These are phyloP conservation scores for Wallacemonas sp. DNA, from an alignment of 208 protist genomes.

Conservation along the genomic window DNA sequence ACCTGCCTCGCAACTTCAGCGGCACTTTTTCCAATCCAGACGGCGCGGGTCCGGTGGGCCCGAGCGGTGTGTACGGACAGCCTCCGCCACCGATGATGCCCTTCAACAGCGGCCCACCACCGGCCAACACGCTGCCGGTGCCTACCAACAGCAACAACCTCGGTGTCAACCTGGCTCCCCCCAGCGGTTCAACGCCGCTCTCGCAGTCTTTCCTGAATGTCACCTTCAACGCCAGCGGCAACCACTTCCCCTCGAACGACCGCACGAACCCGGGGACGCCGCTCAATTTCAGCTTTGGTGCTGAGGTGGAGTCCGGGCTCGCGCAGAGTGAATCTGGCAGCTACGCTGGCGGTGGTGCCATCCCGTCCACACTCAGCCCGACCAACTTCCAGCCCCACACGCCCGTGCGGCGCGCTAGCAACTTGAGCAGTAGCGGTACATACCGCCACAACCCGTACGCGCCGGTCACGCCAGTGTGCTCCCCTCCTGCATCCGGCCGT, in stretches of 20 bases:
- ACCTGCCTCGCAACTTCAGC: background rate
- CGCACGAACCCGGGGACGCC: constrained; percentile 31
- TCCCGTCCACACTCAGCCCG: constrained; percentile 1
- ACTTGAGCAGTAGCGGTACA: constrained; percentile 30
- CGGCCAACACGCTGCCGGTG: background rate
- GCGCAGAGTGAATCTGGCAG: constrained; percentile 4
- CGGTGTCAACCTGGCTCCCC: background rate
- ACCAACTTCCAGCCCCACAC: constrained; percentile 17
- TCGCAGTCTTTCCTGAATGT: constrained; percentile 33
- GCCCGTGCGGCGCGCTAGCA: constrained; percentile 34
- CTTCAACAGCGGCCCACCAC: background rate
- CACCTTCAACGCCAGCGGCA: constrained; percentile 26
- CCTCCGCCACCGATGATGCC: constrained; percentile 18
- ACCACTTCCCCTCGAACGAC: constrained; percentile 21
- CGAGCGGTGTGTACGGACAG: background rate
- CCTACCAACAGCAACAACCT: constrained; percentile 4
- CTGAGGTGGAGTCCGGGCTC: constrained; percentile 18
- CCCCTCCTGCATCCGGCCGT: constrained; percentile 1
- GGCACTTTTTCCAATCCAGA: background rate
- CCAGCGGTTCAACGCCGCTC: background rate
- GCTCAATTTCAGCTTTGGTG: constrained; percentile 44
- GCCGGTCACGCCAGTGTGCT: constrained; percentile 41
- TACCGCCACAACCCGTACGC: constrained; percentile 77
- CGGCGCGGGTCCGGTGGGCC: background rate
- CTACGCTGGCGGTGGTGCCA: constrained; percentile 2